Conservation (phyloP, 176 grass and related monocot genomes). For the Juncus inflexus region DNA sequence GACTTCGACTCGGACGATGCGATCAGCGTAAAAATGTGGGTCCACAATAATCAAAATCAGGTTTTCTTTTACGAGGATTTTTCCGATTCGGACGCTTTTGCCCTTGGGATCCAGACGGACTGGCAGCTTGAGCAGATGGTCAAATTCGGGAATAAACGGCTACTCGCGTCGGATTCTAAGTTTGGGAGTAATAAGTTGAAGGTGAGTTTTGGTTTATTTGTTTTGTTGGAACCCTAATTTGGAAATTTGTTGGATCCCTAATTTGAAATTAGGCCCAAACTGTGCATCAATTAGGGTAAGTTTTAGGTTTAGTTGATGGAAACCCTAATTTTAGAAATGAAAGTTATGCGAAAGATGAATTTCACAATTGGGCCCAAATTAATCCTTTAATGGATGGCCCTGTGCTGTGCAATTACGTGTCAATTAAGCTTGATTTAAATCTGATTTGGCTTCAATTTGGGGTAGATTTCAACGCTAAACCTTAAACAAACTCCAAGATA, state of each 20-base stretch:
- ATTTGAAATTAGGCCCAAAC: too few species aligned
- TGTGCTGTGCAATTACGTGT: too few species aligned
- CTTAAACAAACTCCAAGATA: too few species aligned
- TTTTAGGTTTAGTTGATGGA: too few species aligned
- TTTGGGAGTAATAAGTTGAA: slow-evolving; percentile 94
- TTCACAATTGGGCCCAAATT: too few species aligned
- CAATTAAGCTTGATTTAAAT: too few species aligned
- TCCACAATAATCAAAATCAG: slow-evolving; percentile 69
- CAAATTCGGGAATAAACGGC: slow-evolving; percentile 64
- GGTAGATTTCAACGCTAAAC: too few species aligned
- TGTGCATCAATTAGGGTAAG: too few species aligned
- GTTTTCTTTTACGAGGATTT: slow-evolving; percentile 89
- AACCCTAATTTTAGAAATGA: too few species aligned
- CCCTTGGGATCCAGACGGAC: slow-evolving; percentile 84
- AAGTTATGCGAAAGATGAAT: too few species aligned
- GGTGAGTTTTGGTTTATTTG: slow-evolving; percentile 38
- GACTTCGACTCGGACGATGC: slow-evolving; percentile 74
- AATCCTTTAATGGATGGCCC: too few species aligned
- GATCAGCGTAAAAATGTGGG: slow-evolving; percentile 64
- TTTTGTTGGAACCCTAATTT: not conserved
- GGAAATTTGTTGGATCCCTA: not conserved
- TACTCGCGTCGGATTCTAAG: slow-evolving; percentile 82
- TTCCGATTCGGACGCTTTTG: slow-evolving; percentile 68
- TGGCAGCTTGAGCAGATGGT: slow-evolving; percentile 99
- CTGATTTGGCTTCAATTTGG: too few species aligned